These are phyloP conservation scores for Phytophthora gonapodyides DNA, from an alignment of 352 stramenopile species.

Conservation along the genomic window DNA sequence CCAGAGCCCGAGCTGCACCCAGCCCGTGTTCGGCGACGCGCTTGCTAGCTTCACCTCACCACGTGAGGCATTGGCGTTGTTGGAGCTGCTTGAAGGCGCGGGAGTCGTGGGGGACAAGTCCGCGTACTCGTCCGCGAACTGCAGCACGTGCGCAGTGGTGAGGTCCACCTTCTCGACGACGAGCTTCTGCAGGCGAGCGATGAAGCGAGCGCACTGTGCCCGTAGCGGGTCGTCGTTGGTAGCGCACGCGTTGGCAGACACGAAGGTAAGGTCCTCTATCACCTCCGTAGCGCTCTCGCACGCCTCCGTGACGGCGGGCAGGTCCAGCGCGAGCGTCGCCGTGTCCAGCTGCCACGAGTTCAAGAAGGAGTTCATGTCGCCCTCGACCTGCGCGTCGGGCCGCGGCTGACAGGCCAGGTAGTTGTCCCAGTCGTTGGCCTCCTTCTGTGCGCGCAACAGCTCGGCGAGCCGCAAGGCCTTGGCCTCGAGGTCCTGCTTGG, in stretches of 20 bases:
- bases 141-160: slow-evolving; percentile 65
- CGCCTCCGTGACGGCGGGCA: slow-evolving; percentile 39
- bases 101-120: slow-evolving; percentile 39
- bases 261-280: slow-evolving; percentile 63
- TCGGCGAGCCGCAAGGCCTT: slow-evolving; percentile 64
- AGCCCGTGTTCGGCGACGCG: slow-evolving; percentile 36
- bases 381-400: slow-evolving; percentile 67
- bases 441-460: slow-evolving; percentile 65
- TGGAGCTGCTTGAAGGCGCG: slow-evolving; percentile 14
- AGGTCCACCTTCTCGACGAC: slow-evolving; percentile 71
- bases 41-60: slow-evolving; percentile 76
- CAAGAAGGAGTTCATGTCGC: slow-evolving; percentile 84
- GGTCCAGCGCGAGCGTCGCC: slow-evolving; percentile 45
- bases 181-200: slow-evolving; percentile 55
- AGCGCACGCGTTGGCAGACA: slow-evolving; percentile 55
- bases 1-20: slow-evolving; percentile 70
- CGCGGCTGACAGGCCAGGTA: slow-evolving; percentile 75
- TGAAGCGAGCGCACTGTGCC: slow-evolving; percentile 50
- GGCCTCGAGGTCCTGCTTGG: slow-evolving; percentile 55
- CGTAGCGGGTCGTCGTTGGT: slow-evolving; percentile 52
- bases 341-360: slow-evolving; percentile 77
- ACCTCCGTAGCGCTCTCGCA: slow-evolving; percentile 67
- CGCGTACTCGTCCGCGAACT: slow-evolving; percentile 77
- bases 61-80: slow-evolving; percentile 34
- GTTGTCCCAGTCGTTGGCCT: slow-evolving; percentile 75